Evolutionary conservation across 2,329 filamentous ascomycete genomes (phyloP), one percentile per base, ranked within the genome.

Genomic region (Amesomyces nigricolor): DNA sequence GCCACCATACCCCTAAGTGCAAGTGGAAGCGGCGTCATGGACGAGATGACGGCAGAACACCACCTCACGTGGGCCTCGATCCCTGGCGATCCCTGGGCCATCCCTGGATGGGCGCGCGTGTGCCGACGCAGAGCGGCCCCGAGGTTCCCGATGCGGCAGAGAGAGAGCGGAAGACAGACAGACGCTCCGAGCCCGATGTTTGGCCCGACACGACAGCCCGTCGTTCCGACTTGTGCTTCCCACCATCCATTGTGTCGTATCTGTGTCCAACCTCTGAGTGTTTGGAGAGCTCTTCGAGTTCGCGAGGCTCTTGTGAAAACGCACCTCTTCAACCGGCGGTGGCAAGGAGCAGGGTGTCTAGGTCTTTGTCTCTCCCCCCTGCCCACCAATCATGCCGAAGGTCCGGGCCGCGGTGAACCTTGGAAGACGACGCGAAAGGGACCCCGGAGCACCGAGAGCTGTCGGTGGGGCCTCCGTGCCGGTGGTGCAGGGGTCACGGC

Each of bases 1-100:
- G 57, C 57, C 62, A 59, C 62, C 59, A 62, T 59, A 62, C 58
- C 61, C 57, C 63, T 62, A 64, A 64, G 61, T 63, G 62, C 59
- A 61, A 51, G 58, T 61, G 51, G 44, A 58, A 61, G 59, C 55
- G 53, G 54, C 50, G 45, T 51, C 49, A 38, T 17, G 22, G 38
- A 46, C 39, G 46, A 55, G 16, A 61, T 60, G 62, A 58, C 59
- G 56, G 51, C 53, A 56, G 52, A 46, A 19, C 58, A 48, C 51
- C 52, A 47, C 43, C 59, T 62, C 61, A 63, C 62, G 60, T 64
- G 62, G 61, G 47, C 48, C 53, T 50, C 38, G 29, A 61, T 57
- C 53, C 53, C 52, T 52, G 50, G 16, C 37, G 11, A 53, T 48
- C 47, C 51, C 30, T 45, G 54, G 32, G 9, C 32, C 32, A 35